phyloP scores from a whole-genome alignment of 2,329 filamentous ascomycete species.

The Fusarium udum region DNA sequence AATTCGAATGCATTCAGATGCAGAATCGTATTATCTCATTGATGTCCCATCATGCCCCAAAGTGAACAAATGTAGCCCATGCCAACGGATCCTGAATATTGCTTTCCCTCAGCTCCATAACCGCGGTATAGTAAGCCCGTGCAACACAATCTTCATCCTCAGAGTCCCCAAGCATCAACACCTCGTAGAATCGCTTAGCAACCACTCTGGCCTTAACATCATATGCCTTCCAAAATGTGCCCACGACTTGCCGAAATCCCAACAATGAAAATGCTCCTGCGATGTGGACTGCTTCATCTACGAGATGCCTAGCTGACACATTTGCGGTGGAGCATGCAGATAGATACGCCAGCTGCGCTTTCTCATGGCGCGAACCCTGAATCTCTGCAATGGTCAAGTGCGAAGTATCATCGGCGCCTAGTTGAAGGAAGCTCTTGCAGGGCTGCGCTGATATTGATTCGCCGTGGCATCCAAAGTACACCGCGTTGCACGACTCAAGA shows the following conservation, averaged over 20 bases:
- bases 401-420: fast-evolving
- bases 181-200: not conserved
- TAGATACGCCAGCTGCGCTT: fast-evolving
- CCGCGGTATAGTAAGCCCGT: not conserved
- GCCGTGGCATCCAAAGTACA: not conserved
- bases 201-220: fast-evolving
- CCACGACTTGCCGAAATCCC: fast-evolving
- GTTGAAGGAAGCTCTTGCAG: fast-evolving
- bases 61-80: not conserved
- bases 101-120: fast-evolving
- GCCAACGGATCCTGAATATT: not conserved
- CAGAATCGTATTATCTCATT: fast-evolving
- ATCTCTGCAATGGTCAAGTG: not conserved
- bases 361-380: not conserved
- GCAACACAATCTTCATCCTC: not conserved
- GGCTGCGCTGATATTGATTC: fast-evolving
- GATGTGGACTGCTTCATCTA: fast-evolving
- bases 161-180: fast-evolving
- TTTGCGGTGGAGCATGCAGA: not conserved
- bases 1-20: fast-evolving
- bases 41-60: not conserved
- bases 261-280: not conserved
- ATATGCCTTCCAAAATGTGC: not conserved
- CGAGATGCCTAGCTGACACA: fast-evolving
- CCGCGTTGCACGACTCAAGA: fast-evolving